phyloP scores from a whole-genome alignment of 768 basidiomycete species.

The Lepiota brunneoincarnata region DNA sequence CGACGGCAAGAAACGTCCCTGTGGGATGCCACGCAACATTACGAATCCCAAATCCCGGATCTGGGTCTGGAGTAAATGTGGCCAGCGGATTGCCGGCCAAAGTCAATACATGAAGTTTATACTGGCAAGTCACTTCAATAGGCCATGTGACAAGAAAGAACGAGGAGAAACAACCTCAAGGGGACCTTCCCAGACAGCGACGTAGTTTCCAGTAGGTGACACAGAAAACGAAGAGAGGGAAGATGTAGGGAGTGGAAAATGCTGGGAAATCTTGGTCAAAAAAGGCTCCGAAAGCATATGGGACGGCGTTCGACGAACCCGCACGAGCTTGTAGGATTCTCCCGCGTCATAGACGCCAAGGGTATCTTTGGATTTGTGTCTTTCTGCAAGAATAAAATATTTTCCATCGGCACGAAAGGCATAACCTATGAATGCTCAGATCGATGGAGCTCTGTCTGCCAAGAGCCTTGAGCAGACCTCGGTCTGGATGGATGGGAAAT shows the following conservation, averaged over 20 bases:
- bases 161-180: conserved; percentile 55
- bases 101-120: conserved; percentile 70
- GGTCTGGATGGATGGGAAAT: conserved; percentile 77
- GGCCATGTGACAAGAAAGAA: background rate
- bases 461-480: conserved; percentile 43
- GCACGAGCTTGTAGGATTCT: conserved; percentile 67
- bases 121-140: conserved; percentile 39
- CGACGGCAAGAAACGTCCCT: conserved; percentile 76
- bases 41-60: conserved; percentile 84
- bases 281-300: background rate
- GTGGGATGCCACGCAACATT: conserved; percentile 83
- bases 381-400: conserved; percentile 84
- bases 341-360: conserved; percentile 79
- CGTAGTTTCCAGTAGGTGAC: conserved; percentile 72
- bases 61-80: conserved; percentile 67
- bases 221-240: conserved; percentile 69
- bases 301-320: conserved; percentile 42
- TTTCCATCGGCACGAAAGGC: conserved; percentile 77
- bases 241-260: conserved; percentile 77
- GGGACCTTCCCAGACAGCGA: conserved; percentile 83
- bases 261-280: conserved; percentile 41
- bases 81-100: conserved; percentile 63
- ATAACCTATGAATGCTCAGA: conserved; percentile 47
- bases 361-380: conserved; percentile 88
- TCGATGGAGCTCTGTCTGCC: background rate